Base-by-base conservation (phyloP, 805 yeast genomes). In the Priceomyces carsonii region DNA sequence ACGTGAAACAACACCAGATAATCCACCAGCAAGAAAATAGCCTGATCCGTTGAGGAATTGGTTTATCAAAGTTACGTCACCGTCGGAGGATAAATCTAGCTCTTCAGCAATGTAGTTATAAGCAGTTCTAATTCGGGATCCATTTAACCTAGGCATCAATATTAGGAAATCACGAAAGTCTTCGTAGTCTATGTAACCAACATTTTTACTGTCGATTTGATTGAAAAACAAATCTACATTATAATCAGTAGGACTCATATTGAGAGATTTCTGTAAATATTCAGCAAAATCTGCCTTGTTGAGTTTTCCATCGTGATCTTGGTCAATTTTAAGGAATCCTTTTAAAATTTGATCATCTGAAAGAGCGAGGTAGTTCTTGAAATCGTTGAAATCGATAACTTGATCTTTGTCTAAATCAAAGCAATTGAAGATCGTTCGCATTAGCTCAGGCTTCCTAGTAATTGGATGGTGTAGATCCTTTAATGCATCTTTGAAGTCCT, bases 1-100 rank as follows among this genome's bases (percentile, higher is more conserved):
- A 63, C 99, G 79, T 9, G 96, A 88, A 3, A 93, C 84, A 2
- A 91, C 99, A 2, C 99, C 99, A 1, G 96, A 85, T 14, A 90
- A 59, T 0, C 99, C 99, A 25, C 99, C 99, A 1, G 96, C 95
- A 21, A 90, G 63, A 53, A 93, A 93, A 60, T 79, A 93, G 1
- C 97, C 96, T 42, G 88, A 73, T 20, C 96, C 95, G 53, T 84
- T 80, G 32, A 85, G 62, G 35, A 85, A 74, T 44, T 87, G 95
- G 54, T 79, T 80, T 27, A 83, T 81, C 23, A 91, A 71, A 0
- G 95, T 82, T 42, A 90, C 88, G 61, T 91, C 98, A 57, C 96
- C 96, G 50, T 91, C 98, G 0, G 95, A 77, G 4, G 91, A 81
- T 26, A 89, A 61, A 51, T 87, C 95, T 35, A 77, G 55, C 44